A percentile compares a stretch with the other conserved stretches of the same genome.
These are phyloP conservation scores for Claviceps sp. DNA, from an alignment of 2,329 filamentous ascomycete species.

Conservation along the genomic window DNA sequence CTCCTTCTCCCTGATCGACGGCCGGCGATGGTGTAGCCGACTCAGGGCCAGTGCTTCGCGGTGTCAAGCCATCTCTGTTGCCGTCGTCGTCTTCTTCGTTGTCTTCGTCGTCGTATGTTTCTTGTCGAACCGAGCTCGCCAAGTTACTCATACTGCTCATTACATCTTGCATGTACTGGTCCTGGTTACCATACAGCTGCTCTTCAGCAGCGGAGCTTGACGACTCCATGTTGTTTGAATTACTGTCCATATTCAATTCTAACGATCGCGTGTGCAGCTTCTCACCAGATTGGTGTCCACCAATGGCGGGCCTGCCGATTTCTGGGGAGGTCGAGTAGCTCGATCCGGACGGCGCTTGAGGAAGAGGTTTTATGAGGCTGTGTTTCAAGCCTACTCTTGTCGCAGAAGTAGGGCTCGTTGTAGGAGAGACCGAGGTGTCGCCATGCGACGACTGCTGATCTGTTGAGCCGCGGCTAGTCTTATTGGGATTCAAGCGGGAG, in stretches of 20 bases:
- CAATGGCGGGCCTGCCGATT: conserved; percentile 9
- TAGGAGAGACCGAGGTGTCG: conserved; percentile 9
- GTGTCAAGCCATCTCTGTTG: conserved; percentile 30
- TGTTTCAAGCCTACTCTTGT: conserved; percentile 40
- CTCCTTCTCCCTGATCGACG: conserved; percentile 21
- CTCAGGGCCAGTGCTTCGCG: conserved; percentile 38
- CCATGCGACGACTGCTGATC: conserved; percentile 5
- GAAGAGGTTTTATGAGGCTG: conserved; percentile 45
- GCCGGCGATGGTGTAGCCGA: conserved; percentile 46
- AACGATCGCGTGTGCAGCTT: conserved; percentile 3
- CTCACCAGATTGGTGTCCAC: conserved; percentile 12
- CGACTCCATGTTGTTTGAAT: conserved; percentile 37
- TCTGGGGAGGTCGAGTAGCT: conserved; percentile 17
- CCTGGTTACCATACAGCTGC: conserved; percentile 23
- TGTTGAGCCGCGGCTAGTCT: not conserved
- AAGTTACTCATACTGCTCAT: conserved; percentile 34
- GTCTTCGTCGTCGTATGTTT: conserved; percentile 27
- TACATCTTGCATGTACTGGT: conserved; percentile 22
- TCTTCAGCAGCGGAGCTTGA: conserved; percentile 17
- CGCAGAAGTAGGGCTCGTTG: conserved; percentile 30
- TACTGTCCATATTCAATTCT: conserved; percentile 23
- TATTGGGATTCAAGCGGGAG: conserved; percentile 1
- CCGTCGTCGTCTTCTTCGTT: conserved; percentile 21
- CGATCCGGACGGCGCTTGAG: conserved; percentile 29
- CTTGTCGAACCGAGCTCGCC: conserved; percentile 27